Evolutionary conservation across 805 yeast species (phyloP).

Genomic region (Candida lessepsii): DNA sequence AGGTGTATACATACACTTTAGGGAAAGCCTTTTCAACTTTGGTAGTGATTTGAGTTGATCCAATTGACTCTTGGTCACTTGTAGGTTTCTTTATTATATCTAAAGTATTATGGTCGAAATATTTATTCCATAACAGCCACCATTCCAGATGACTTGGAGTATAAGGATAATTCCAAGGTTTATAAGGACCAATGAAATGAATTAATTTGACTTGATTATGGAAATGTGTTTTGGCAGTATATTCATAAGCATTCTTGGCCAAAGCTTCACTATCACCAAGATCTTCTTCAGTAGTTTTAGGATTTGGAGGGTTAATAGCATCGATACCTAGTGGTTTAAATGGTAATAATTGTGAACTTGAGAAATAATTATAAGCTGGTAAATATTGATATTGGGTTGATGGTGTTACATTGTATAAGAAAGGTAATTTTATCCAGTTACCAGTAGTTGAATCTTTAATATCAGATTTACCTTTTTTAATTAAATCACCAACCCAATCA

Average conservation of each 20-base stretch:
- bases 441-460: conserved; percentile 9
- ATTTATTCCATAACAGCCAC: conserved; percentile 40
- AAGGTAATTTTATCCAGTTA: conserved; percentile 74
- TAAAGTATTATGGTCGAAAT: conserved; percentile 18
- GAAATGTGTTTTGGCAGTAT: conserved; percentile 20
- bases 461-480: not conserved
- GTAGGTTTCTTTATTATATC: conserved; percentile 5
- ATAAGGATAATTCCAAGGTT: conserved; percentile 50
- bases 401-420: conserved; percentile 78
- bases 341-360: conserved; percentile 13
- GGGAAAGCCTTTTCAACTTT: not conserved
- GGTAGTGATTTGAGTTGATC: not conserved
- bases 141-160: conserved; percentile 27
- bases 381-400: conserved; percentile 62
- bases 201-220: conserved; percentile 45
- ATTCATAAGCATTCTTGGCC: conserved; percentile 15
- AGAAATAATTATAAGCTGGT: conserved; percentile 65
- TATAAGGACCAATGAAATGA: conserved; percentile 65
- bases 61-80: not conserved
- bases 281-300: not conserved
- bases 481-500: conserved; percentile 33
- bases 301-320: conserved; percentile 6
- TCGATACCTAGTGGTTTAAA: not conserved
- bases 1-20: conserved; percentile 13
- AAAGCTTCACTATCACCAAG: conserved; percentile 3